Conservation (phyloP, 768 basidiomycete genomes). For the Panus rudis region DNA sequence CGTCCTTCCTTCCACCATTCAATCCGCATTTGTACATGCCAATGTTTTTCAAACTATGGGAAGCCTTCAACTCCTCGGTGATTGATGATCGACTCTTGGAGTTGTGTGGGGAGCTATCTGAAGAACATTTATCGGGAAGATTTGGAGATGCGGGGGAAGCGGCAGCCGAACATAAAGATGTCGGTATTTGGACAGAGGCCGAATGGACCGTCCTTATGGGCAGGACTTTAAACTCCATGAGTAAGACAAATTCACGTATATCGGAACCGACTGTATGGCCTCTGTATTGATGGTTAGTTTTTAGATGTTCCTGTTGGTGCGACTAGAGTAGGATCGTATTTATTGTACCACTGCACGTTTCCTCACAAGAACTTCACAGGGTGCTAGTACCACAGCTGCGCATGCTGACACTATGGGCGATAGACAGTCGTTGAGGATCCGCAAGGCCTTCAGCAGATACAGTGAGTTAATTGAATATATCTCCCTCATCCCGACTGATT, state of each 20-base stretch:
- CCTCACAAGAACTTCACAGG: constrained; percentile 30
- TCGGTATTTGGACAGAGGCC: constrained; percentile 83
- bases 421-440: constrained; percentile 52
- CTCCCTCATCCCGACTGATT: constrained; percentile 6
- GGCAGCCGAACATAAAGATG: constrained; percentile 63
- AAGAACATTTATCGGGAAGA: constrained; percentile 61
- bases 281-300: constrained; percentile 2
- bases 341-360: neutral
- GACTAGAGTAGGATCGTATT: constrained; percentile 39
- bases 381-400: constrained; percentile 54
- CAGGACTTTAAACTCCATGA: constrained; percentile 78
- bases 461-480: constrained; percentile 33
- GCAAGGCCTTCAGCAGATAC: constrained; percentile 60
- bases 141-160: constrained; percentile 49
- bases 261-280: neutral
- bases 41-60: constrained; percentile 67
- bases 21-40: constrained; percentile 65
- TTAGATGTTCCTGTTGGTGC: constrained; percentile 69
- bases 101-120: constrained; percentile 59
- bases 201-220: constrained; percentile 81
- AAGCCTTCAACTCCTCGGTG: constrained; percentile 66
- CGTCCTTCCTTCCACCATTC: constrained; percentile 69
- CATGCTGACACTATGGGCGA: constrained; percentile 64
- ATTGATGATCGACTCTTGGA: constrained; percentile 74
- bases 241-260: constrained; percentile 26